These are phyloP conservation scores for Pseudogymnoascus sp. DNA, from an alignment of 2,329 filamentous ascomycete genomes.

Conservation along the genomic window DNA sequence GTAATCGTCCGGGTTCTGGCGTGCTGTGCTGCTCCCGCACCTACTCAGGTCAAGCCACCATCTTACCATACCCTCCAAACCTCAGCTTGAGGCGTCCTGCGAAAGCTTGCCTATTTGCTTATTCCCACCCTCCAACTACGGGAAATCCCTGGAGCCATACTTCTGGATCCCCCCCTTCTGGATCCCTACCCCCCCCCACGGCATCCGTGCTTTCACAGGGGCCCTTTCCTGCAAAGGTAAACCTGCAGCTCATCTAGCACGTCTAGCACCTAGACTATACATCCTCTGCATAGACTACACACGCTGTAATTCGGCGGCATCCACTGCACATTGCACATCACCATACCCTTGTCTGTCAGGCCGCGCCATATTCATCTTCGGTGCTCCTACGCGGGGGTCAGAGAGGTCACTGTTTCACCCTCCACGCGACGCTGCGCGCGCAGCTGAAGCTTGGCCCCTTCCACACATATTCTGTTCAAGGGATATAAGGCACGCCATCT, in stretches of 20 bases:
- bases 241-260: not conserved
- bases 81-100: not conserved
- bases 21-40: not conserved
- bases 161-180: not conserved
- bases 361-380: conserved; percentile 1
- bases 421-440: not conserved
- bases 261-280: not conserved
- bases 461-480: not conserved
- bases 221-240: not conserved
- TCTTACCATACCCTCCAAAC: not conserved
- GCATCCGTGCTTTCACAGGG: conserved; percentile 1
- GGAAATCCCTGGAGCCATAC: conserved; percentile 4
- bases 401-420: conserved; percentile 4
- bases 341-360: not conserved
- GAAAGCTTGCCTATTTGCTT: conserved; percentile 3
- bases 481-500: conserved; percentile 7
- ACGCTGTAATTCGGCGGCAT: not conserved
- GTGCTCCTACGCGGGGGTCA: not conserved
- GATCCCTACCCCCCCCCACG: not conserved
- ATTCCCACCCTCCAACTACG: not conserved
- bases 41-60: not conserved
- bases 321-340: not conserved
- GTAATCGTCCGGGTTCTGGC: not conserved
- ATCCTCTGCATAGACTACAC: not conserved
- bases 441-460: not conserved